These are phyloP conservation scores for Citrullus amarus DNA, from an alignment of 306 rosid species.

Conservation along the genomic window DNA sequence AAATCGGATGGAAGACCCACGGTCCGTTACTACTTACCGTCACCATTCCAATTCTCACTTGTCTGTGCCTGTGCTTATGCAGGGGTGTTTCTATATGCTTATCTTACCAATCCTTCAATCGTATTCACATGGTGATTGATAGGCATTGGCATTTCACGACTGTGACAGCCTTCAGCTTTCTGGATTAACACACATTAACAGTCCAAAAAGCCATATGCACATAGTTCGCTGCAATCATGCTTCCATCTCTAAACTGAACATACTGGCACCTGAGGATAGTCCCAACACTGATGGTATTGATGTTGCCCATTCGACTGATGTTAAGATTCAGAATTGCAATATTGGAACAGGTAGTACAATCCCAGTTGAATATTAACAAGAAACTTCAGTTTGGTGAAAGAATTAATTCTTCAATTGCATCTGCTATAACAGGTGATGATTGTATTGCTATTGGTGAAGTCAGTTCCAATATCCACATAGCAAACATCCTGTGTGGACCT, in stretches of 20 bases:
- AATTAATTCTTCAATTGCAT: not conserved
- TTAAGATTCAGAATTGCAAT: not conserved
- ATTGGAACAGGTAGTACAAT: slow-evolving; percentile 8
- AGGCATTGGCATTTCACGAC: not conserved
- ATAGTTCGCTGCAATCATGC: slow-evolving; percentile 4
- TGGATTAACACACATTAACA: slow-evolving; percentile 8
- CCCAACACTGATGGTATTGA: slow-evolving; percentile 23
- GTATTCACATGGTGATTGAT: not conserved
- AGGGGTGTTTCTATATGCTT: not conserved
- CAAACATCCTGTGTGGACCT: slow-evolving; percentile 29
- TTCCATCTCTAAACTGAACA: not conserved
- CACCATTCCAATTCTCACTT: not conserved
- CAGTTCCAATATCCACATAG: slow-evolving; percentile 7
- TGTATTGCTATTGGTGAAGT: slow-evolving; percentile 17
- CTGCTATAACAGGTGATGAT: slow-evolving; percentile 13
- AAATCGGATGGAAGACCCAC: not conserved
- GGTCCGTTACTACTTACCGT: not conserved
- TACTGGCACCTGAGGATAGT: slow-evolving; percentile 6
- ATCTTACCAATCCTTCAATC: not conserved
- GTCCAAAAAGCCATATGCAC: not conserved
- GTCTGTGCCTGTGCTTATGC: not conserved
- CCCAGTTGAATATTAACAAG: not conserved
- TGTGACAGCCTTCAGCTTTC: not conserved
- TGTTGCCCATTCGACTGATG: not conserved
- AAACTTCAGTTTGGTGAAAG: not conserved